Base-by-base conservation (phyloP, 129 eudicot species). In the Flaveria linearis region DNA sequence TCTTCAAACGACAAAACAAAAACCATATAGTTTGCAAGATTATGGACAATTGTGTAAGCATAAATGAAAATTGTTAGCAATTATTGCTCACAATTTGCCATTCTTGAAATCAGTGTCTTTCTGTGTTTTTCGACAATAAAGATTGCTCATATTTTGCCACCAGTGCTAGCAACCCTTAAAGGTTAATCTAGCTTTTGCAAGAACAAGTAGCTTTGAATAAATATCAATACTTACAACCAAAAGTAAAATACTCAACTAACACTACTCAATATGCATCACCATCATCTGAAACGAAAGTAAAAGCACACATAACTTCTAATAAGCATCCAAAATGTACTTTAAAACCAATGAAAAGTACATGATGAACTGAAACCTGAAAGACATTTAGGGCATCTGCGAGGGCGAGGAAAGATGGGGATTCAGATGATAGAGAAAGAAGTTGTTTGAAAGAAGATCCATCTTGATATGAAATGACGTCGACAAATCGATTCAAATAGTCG, bases 321-420 rank as follows among this genome's bases (percentile, higher is more conserved):
- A 8, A 62, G 13, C 52, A 33, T 2, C 41, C 65, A 33, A 36
- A 50, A 55, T 67, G 45, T 10, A 68, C 41, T n/a, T 52, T 20
- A n/a, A 0, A 58, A 80, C 22, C 13, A 50, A 17, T 5, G 12
- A 43, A 55, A 26, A 10, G 11, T 47, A 10, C 5, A 18, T 20
- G 62, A 18, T 58, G 53, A 1, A 41, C 5, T 30, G 1, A 33
- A 66, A 92, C 97, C 96, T 91, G 99, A 76, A 86, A 86, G 80
- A 89, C 56, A 71, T 84, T 89, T 75, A 95, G 97, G 53, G 97
- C 97, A 71, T 95, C 94, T 18, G 96, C 93, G 68, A 95, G 88
- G 46, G 94, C 88, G 62, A 86, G 84, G 75, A 95, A 86, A 28
- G 53, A 57, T 17, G 88, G 81, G 14, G 93, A 87, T 71, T 89